A percentile compares a stretch with the other conserved stretches of the same genome.
Conservation (phyloP, 139 green algal species). For the Zygnema cylindricum region DNA sequence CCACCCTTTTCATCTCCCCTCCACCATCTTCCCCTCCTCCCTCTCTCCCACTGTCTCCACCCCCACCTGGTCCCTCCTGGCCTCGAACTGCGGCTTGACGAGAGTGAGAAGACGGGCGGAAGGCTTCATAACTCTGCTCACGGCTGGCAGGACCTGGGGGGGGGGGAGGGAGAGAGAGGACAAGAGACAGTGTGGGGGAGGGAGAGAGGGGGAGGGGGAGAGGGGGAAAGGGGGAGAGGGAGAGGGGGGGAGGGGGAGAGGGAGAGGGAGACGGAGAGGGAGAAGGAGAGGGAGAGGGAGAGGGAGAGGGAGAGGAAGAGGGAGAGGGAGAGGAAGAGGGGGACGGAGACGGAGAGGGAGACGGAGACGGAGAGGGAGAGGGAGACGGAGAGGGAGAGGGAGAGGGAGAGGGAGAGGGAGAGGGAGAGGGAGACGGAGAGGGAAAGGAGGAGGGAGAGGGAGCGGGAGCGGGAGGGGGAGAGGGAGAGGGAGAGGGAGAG, state of each 20-base stretch:
- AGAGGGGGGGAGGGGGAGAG: neutral
- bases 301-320: neutral
- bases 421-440: neutral
- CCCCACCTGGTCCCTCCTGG: constrained; percentile 75
- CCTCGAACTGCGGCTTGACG: constrained; percentile 99
- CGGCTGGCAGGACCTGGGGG: constrained; percentile 68
- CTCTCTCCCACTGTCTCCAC: too few species aligned
- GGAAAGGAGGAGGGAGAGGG: neutral
- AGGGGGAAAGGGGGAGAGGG: neutral
- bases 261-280: neutral
- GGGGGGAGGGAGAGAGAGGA: neutral
- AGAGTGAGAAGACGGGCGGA: constrained; percentile 81
- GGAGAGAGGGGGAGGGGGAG: neutral
- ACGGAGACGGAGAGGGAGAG: neutral
- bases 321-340: neutral
- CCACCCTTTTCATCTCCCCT: neutral
- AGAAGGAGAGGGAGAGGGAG: neutral
- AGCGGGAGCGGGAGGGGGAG: neutral
- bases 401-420: neutral
- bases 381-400: neutral
- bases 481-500: neutral
- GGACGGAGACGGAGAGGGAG: neutral
- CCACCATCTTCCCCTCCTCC: too few species aligned
- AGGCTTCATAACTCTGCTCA: constrained; percentile 68
- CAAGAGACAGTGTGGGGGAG: neutral